A percentile compares a stretch with the other conserved stretches of the same genome.
These are phyloP conservation scores for Cordyceps sp. DNA, from an alignment of 2,329 filamentous ascomycete species.

Conservation along the genomic window DNA sequence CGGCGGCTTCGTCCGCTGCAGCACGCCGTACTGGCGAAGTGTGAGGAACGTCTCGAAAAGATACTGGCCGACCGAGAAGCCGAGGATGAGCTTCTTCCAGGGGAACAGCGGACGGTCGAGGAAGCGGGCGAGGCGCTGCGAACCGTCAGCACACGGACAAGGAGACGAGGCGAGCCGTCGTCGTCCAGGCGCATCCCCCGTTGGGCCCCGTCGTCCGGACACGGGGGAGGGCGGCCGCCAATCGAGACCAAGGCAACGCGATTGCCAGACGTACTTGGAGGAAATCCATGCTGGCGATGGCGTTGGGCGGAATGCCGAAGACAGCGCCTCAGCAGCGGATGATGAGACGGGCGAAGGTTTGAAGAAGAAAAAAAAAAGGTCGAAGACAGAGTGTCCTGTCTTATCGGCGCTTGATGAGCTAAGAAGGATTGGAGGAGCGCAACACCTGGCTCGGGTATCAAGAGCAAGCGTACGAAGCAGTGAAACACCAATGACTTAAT, in stretches of 20 bases:
- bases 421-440: too few species aligned
- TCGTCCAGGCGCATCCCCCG: too few species aligned
- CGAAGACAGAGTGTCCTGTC: too few species aligned
- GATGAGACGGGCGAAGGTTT: not conserved
- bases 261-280: slow-evolving; percentile 22
- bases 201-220: too few species aligned
- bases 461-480: too few species aligned
- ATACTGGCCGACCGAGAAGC: slow-evolving; percentile 86
- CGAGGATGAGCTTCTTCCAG: slow-evolving; percentile 92
- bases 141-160: too few species aligned
- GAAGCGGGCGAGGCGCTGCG: slow-evolving; percentile 58
- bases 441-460: too few species aligned
- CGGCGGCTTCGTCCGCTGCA: slow-evolving; percentile 65
- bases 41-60: slow-evolving; percentile 81
- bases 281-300: slow-evolving; percentile 24
- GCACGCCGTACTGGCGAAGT: slow-evolving; percentile 73
- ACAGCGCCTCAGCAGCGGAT: not conserved
- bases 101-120: slow-evolving; percentile 88
- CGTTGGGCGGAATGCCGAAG: not conserved
- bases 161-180: too few species aligned
- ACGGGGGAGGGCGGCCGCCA: too few species aligned
- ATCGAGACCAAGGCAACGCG: too few species aligned
- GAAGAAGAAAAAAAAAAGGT: not conserved
- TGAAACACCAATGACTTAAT: too few species aligned
- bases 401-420: too few species aligned